Percentiles rank a stretch among this genome's conserved stretches.
Evolutionary conservation across 352 stramenopile genomes (phyloP).

Genomic region (Aphanomyces astaci): DNA sequence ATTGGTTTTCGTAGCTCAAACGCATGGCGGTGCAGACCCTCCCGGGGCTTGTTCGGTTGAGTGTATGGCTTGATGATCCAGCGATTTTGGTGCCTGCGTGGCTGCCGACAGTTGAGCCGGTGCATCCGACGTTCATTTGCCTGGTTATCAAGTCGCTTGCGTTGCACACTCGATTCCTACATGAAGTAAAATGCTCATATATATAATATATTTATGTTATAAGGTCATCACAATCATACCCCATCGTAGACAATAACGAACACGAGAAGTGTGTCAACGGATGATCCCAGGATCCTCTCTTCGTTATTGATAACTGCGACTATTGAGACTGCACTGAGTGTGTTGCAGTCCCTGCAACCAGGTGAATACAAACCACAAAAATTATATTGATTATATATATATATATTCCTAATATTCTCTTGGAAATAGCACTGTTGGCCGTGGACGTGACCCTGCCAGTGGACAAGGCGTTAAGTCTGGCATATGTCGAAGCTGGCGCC

Average conservation of each 20-base stretch:
- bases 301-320: neutral
- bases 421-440: neutral
- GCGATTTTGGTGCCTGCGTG: slow-evolving; percentile 27
- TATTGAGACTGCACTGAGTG: no score
- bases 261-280: no score
- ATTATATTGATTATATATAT: neutral
- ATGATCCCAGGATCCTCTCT: neutral
- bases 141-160: slow-evolving; percentile 39
- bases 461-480: neutral
- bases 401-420: no score
- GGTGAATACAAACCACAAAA: neutral
- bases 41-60: slow-evolving; percentile 43
- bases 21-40: slow-evolving; percentile 54
- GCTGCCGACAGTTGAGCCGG: neutral
- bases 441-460: neutral
- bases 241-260: no score
- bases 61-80: slow-evolving; percentile 34
- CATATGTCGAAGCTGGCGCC: neutral
- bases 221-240: no score
- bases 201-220: no score
- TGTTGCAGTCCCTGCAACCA: neutral
- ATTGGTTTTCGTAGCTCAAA: slow-evolving; percentile 37
- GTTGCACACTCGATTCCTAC: slow-evolving; percentile 37
- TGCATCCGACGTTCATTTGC: slow-evolving; percentile 21
- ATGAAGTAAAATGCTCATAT: slow-evolving; percentile 23